These are phyloP conservation scores for Chimonanthus praecox DNA, from an alignment of 164 flowering plant species.

Conservation along the genomic window DNA sequence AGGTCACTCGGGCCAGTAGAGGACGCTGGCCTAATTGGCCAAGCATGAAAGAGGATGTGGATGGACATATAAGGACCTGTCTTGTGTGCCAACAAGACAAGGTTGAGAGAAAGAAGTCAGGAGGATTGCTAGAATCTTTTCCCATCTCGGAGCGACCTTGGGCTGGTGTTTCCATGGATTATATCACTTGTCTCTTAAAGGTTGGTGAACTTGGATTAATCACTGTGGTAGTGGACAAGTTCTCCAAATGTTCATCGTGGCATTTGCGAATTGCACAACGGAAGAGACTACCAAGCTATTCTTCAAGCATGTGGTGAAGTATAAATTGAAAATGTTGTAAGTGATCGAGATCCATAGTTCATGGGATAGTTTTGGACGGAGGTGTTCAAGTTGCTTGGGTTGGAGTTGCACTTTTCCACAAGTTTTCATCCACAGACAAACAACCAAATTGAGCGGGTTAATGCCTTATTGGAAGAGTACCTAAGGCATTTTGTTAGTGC, in stretches of 20 bases:
- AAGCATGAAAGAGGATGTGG: neutral
- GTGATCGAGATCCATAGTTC: constrained; percentile 2
- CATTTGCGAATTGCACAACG: neutral
- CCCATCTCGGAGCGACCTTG: neutral
- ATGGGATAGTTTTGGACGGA: constrained; percentile 4
- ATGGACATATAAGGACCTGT: constrained; percentile 1
- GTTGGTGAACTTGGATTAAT: neutral
- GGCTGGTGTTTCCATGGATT: constrained; percentile 10
- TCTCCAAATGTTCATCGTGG: neutral
- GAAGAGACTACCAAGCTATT: neutral
- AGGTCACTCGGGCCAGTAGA: neutral
- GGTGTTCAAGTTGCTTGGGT: neutral
- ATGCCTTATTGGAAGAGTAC: constrained; percentile 1
- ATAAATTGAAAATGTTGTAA: neutral
- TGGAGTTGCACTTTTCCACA: neutral
- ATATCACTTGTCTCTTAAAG: neutral
- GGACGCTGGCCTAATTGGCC: constrained; percentile 1
- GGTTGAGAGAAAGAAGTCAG: neutral
- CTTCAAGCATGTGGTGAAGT: neutral
- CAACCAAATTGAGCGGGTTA: constrained; percentile 1
- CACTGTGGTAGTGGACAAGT: neutral
- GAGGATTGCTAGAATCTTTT: constrained; percentile 4
- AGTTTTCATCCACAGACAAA: constrained; percentile 7
- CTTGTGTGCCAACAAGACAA: constrained; percentile 3
- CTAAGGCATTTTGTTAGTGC: neutral